Conservation (phyloP, 2,329 filamentous ascomycete genomes). For the Fusarium heterosporum region DNA sequence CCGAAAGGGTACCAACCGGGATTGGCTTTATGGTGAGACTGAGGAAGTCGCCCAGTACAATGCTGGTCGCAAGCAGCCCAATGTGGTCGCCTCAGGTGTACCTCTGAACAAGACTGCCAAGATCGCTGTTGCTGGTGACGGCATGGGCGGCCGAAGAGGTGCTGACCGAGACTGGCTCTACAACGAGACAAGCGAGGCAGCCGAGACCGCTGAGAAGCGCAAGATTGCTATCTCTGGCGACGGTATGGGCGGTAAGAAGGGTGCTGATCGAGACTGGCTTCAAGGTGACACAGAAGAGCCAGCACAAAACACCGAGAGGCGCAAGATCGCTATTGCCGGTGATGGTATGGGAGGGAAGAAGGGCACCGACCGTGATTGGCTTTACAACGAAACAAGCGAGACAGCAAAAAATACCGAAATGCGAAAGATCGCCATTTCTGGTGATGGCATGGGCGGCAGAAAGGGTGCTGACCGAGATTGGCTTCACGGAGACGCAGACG, state of each 20-base stretch:
- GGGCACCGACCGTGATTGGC: slow-evolving; percentile 64
- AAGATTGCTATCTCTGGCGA: slow-evolving; percentile 64
- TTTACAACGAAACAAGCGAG: slow-evolving; percentile 46
- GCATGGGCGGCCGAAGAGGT: slow-evolving; percentile 72
- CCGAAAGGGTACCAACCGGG: slow-evolving; percentile 63
- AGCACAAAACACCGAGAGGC: slow-evolving; percentile 28
- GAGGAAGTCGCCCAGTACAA: slow-evolving; percentile 48
- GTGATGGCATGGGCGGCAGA: slow-evolving; percentile 74
- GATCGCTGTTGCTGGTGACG: slow-evolving; percentile 66
- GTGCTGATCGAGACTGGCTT: slow-evolving; percentile 66
- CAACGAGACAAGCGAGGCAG: slow-evolving; percentile 53
- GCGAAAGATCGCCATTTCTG: slow-evolving; percentile 58
- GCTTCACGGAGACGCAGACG: slow-evolving; percentile 40
- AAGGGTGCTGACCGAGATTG: slow-evolving; percentile 66
- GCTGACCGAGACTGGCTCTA: slow-evolving; percentile 69
- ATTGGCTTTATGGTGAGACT: slow-evolving; percentile 65
- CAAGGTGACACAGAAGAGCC: slow-evolving; percentile 59
- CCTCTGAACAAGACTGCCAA: slow-evolving; percentile 33
- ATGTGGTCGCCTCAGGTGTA: slow-evolving; percentile 21
- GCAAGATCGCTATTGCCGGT: slow-evolving; percentile 60
- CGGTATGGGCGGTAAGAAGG: slow-evolving; percentile 73
- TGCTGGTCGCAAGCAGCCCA: slow-evolving; percentile 36
- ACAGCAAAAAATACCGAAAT: slow-evolving; percentile 24
- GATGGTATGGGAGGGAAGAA: slow-evolving; percentile 74
- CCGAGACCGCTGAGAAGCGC: background rate